Evolutionary conservation across 78 protist species (phyloP), one percentile per base, ranked within the genome.

Genomic region (Chrysochromulina tobinii): DNA sequence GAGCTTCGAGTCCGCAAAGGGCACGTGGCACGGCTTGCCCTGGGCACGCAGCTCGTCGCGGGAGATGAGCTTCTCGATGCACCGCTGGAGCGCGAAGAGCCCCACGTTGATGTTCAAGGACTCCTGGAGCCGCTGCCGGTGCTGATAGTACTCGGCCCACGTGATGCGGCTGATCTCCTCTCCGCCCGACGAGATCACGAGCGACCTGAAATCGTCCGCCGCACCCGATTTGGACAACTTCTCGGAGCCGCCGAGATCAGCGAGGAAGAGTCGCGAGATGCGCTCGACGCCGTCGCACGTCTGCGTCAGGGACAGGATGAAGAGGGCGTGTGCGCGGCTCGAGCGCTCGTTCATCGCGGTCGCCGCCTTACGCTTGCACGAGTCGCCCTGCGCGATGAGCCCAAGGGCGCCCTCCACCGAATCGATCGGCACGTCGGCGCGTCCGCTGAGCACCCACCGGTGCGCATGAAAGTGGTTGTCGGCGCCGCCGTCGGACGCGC

Each of bases 321-420:
- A 38, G 20, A 93, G 38, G n/a, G 89, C 2, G 73, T 93, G 94
- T n/a, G 94, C 90, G 88, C 94, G 91, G 25, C 92, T 89, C 23
- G 89, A 79, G n/a, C 85, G 69, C 83, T 89, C 88, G 84, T 93
- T 93, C 94, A 93, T 88, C 27, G 91, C 91, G 38, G 91, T 88
- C 15, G 91, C 81, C n/a, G 85, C 91, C 12, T 27, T 38, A 2
- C 85, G 84, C 85, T 88, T 88, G 54, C 53, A 15, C 21, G 18
- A 14, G 25, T 88, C 91, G 38, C 50, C 91, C 64, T 4, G 25
- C 51, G 3, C 11, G 38, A 83, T 20, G 14, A 83, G 61, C 57
- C 4, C 54, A 11, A 6, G 2, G 54, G 79, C 79, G 7, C 12
- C 54, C 79, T 4, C 72, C 27, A 66, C 17, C 20, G 69, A 3